Percentiles rank a stretch among this genome's conserved stretches.
Conservation (phyloP, 2,329 filamentous ascomycete genomes). For the Sporothrix euskadiensis region DNA sequence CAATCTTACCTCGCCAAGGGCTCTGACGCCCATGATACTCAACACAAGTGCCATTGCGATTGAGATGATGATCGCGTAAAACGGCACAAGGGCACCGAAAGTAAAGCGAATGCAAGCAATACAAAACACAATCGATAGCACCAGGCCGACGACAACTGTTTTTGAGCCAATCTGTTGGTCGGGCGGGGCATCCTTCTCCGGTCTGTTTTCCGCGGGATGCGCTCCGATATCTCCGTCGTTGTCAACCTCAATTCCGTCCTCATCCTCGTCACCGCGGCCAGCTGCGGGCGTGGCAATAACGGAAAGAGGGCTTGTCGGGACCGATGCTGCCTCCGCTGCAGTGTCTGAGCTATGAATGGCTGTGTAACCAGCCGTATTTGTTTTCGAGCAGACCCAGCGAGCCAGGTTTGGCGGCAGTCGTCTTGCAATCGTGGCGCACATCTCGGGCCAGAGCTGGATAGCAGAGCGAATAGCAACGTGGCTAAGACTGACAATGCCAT, state of each 20-base stretch:
- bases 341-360: conserved; percentile 30
- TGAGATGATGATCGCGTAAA: conserved; percentile 72
- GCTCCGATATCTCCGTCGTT: background rate
- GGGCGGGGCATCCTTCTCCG: conserved; percentile 76
- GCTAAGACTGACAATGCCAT: conserved; percentile 83
- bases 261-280: conserved; percentile 27
- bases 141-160: conserved; percentile 72
- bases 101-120: conserved; percentile 77
- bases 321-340: background rate
- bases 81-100: conserved; percentile 77
- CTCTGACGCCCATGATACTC: conserved; percentile 72
- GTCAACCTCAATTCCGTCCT: background rate
- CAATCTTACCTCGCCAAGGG: conserved; percentile 58
- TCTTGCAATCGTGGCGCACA: background rate
- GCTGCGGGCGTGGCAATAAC: conserved; percentile 26
- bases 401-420: background rate
- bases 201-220: conserved; percentile 19
- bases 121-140: conserved; percentile 76
- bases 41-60: conserved; percentile 80
- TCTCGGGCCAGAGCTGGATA: conserved; percentile 29
- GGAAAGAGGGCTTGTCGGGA: conserved; percentile 31
- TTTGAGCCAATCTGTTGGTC: conserved; percentile 76
- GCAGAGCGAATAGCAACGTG: conserved; percentile 65
- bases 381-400: conserved; percentile 12
- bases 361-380: conserved; percentile 33